Conservation (phyloP, 345 rosid genomes). For the Excoecaria cochinchinensis region DNA sequence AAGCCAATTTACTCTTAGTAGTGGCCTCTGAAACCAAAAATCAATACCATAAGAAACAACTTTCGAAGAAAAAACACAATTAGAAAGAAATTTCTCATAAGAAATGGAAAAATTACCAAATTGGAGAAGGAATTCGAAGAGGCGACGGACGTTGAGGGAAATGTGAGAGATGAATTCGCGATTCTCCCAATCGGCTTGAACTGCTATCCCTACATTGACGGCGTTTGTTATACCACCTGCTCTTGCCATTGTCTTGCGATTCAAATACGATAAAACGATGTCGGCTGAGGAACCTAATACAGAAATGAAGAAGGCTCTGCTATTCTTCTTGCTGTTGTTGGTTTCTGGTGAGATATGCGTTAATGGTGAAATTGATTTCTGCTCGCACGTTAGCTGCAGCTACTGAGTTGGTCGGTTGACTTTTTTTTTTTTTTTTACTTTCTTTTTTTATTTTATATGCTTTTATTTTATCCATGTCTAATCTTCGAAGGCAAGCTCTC, state of each 20-base stretch:
- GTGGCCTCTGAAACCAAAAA: constrained; percentile 58
- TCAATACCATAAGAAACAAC: neutral
- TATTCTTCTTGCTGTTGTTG: neutral
- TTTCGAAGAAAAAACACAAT: neutral
- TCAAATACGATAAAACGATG: too few relatives aligned
- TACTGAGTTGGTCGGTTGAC: neutral
- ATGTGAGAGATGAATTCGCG: constrained; percentile 96
- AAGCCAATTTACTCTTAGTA: constrained; percentile 80
- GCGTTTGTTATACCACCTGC: constrained; percentile 98
- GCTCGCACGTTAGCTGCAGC: neutral
- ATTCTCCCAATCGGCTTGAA: constrained; percentile 99
- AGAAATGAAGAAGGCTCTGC: too few relatives aligned
- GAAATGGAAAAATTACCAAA: constrained; percentile 48
- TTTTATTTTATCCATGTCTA: neutral
- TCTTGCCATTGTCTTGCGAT: constrained; percentile 56
- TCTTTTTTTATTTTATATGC: neutral
- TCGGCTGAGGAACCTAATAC: too few relatives aligned
- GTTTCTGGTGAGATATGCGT: neutral
- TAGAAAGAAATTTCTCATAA: neutral
- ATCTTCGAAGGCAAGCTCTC: constrained; percentile 23
- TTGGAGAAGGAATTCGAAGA: constrained; percentile 93
- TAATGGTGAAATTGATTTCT: neutral
- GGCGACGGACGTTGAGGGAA: constrained; percentile 97
- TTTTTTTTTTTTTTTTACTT: neutral
- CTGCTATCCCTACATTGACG: constrained; percentile 98